Percentiles rank a stretch among this genome's conserved stretches.
Conservation (phyloP, 352 stramenopile species). For the Halophytophthora batemanensis region DNA sequence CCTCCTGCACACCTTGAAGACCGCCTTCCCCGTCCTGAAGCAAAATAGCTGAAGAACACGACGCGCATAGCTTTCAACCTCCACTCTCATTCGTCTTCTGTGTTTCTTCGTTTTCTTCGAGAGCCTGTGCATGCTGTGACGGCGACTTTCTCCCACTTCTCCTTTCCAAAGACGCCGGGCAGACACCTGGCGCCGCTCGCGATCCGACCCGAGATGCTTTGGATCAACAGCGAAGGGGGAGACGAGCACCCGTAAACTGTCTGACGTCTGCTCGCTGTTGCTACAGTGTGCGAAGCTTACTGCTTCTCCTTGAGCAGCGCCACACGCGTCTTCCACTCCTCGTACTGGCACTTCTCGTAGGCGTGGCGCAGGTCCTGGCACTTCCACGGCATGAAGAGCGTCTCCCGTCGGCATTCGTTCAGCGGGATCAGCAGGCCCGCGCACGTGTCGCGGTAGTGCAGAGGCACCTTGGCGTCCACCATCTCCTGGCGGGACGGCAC, state of each 20-base stretch:
- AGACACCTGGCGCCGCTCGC: no score
- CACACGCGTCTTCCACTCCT: constrained; percentile 88
- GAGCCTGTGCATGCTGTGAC: no score
- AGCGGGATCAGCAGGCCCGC: constrained; percentile 93
- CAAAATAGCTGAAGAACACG: no score
- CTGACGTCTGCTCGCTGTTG: neutral
- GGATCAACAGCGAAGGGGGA: neutral
- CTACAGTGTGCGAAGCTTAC: constrained; percentile 21
- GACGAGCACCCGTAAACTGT: neutral
- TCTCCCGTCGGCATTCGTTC: constrained; percentile 95
- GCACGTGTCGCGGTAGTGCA: constrained; percentile 96
- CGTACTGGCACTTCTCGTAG: constrained; percentile 99
- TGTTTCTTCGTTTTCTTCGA: no score
- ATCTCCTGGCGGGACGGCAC: constrained; percentile 90
- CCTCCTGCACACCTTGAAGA: no score
- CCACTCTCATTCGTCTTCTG: no score
- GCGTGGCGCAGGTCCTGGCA: constrained; percentile 96
- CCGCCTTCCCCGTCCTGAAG: no score
- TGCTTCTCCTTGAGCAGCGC: constrained; percentile 76
- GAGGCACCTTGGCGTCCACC: constrained; percentile 90
- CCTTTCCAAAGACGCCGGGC: no score
- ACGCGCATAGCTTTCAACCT: no score
- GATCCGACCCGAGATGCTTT: neutral
- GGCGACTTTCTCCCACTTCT: no score
- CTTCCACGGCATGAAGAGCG: constrained; percentile 93